Evolutionary conservation across 768 basidiomycete species (phyloP).

Genomic region (Pholiota microspora): DNA sequence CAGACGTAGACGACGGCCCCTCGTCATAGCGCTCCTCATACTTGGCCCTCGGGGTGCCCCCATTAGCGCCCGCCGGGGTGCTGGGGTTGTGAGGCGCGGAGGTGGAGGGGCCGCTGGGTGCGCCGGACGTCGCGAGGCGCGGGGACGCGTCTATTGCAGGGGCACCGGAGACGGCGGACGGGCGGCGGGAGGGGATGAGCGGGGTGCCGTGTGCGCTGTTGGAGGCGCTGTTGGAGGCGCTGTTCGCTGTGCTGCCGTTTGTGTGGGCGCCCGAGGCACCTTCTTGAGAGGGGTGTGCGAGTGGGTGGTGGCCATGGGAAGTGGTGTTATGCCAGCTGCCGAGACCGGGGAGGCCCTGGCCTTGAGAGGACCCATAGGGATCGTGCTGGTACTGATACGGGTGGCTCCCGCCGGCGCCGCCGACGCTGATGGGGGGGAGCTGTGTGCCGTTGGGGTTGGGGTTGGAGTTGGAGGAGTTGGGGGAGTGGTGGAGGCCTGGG

Average conservation of each 20-base stretch:
- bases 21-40: no score
- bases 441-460: slow-evolving; percentile 20
- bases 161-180: not conserved
- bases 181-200: not conserved
- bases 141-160: not conserved
- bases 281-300: no score
- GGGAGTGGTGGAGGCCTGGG: slow-evolving; percentile 26
- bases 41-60: not conserved
- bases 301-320: no score
- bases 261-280: no score
- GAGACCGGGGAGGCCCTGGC: not conserved
- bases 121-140: not conserved
- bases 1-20: no score
- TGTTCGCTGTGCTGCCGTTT: not conserved
- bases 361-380: not conserved
- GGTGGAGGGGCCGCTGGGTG: not conserved
- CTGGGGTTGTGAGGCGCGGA: no score
- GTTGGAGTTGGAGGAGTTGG: not conserved
- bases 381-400: slow-evolving; percentile 13
- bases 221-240: not conserved
- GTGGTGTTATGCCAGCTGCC: slow-evolving; percentile 6
- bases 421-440: slow-evolving; percentile 41
- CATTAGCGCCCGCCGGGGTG: no score
- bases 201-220: slow-evolving; percentile 4
- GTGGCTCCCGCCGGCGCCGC: slow-evolving; percentile 27